These are phyloP conservation scores for Suillus variegatus DNA, from an alignment of 768 basidiomycete genomes.

Conservation along the genomic window DNA sequence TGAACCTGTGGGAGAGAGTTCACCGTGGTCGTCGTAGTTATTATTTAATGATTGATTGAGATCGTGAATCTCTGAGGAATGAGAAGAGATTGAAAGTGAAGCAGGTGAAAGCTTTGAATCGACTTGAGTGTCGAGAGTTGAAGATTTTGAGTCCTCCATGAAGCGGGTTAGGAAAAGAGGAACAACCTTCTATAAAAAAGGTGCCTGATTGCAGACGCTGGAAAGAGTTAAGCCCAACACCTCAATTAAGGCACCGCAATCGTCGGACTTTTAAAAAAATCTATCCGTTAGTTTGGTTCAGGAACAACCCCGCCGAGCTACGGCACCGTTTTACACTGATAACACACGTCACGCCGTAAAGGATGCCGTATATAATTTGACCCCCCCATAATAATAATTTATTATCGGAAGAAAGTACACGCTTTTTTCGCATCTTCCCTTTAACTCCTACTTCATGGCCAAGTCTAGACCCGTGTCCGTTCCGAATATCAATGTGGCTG, in stretches of 20 bases:
- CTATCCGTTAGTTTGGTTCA: constrained; percentile 26
- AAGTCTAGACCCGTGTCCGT: constrained; percentile 6
- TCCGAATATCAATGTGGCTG: constrained; percentile 5
- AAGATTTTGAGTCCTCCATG: constrained; percentile 38
- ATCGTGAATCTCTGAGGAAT: constrained; percentile 10
- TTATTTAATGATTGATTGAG: constrained; percentile 9
- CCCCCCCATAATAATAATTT: not conserved
- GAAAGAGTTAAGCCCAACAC: constrained; percentile 27
- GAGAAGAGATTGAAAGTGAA: constrained; percentile 13
- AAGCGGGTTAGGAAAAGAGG: constrained; percentile 31
- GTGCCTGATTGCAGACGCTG: constrained; percentile 36
- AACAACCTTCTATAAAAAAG: constrained; percentile 33
- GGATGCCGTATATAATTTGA: not conserved
- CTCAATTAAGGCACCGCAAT: constrained; percentile 38
- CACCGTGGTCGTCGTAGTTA: constrained; percentile 1
- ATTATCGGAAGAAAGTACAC: constrained; percentile 4
- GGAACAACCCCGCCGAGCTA: constrained; percentile 36
- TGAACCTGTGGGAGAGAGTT: constrained; percentile 13
- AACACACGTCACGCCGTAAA: constrained; percentile 22
- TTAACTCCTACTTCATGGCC: constrained; percentile 9
- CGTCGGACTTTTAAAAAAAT: constrained; percentile 32
- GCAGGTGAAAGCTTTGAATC: constrained; percentile 13
- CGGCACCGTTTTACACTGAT: constrained; percentile 33
- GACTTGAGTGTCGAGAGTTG: constrained; percentile 24
- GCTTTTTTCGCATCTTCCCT: constrained; percentile 8